Evolutionary conservation across 345 rosid species (phyloP), one percentile per base, ranked within the genome.

Genomic region (Clausena lansium): DNA sequence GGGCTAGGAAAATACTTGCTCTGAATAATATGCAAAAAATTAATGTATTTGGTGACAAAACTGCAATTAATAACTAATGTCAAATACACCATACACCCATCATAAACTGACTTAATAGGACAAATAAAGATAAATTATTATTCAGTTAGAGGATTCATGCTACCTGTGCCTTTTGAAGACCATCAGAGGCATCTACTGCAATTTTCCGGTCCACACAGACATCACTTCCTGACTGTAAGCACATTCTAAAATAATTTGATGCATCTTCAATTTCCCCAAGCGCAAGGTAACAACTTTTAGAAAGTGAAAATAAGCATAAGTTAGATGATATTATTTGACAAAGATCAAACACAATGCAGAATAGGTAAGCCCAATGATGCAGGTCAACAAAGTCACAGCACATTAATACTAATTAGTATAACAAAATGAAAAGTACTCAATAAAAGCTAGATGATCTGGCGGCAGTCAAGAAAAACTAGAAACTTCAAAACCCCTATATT

Each of bases 181-280:
- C 96, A 81, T 93, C 98, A 75, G 99, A 91, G 81, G 98, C 98
- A 82, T 94, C 98, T 61, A 91, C 89, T 70, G 90, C 87, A 78
- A 91, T 79, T 81, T 91, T 94, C 75, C 92, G 85, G 84, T 94
- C 98, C 78, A 87, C 94, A 80, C 94, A 93, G n/a, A 86, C 69
- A 66, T 89, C 97, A 82, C 81, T 89, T 80, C 93, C 98, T 27
- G 86, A 80, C 76, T 85, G 97, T 78, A 92, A 87, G 87, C 98
- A 97, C 83, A 85, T 91, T 70, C 79, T 88, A 88, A 94, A 97
- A 85, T 82, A 86, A 65, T 66, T 83, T 77, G 87, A 89, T 63
- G 98, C 95, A 67, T 91, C 90, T 81, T 94, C 97, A 82, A 89
- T 82, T 86, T 97, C 96, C 79, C 99, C 99, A 79, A 97, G 94